Base-by-base conservation (phyloP, 805 yeast species). In the Candida wancherniae region DNA sequence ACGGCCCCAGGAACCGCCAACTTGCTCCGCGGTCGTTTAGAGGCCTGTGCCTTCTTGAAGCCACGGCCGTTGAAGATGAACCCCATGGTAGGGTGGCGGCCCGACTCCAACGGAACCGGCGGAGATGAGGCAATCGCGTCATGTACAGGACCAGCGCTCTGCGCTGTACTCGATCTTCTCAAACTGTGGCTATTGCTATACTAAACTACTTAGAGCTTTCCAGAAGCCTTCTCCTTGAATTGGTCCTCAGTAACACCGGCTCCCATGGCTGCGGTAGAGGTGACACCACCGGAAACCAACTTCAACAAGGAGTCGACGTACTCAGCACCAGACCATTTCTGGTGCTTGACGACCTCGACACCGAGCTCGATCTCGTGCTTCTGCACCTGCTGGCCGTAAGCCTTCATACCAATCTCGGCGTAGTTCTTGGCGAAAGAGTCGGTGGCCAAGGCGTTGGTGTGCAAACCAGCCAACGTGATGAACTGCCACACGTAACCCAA, bases 301-400 rank as follows among this genome's bases (percentile, higher is more conserved):
- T 81, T 87, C 60, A 90, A 77, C 53, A 90, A 69, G 38, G 85
- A 80, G 62, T 90, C 97, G 54, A 90, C 82, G 69, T 86, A 88
- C 64, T 85, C 95, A 18, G 97, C 97, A 57, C 97, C 97, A 24
- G 96, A 86, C 97, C 97, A 90, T 63, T 88, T 86, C 65, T 90
- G 97, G 63, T 90, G 97, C 72, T 87, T 90, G 43, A 90, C 94
- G 37, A 90, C 95, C 62, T 90, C 97, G 45, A 88, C 95, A 44
- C 85, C 88, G 38, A 69, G 70, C 50, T 80, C 85, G 58, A 88
- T 84, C 70, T 90, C 97, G 39, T 78, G 82, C 41, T 79, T 75
- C 68, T 90, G 97, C 39, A 90, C 80, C 44, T 69, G 69, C 57
- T 79, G 81, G 35, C 96, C 97, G 58, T 90, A 90, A 6, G 97